Base-by-base conservation (phyloP, 768 basidiomycete genomes). In the Phallus indusiatus region DNA sequence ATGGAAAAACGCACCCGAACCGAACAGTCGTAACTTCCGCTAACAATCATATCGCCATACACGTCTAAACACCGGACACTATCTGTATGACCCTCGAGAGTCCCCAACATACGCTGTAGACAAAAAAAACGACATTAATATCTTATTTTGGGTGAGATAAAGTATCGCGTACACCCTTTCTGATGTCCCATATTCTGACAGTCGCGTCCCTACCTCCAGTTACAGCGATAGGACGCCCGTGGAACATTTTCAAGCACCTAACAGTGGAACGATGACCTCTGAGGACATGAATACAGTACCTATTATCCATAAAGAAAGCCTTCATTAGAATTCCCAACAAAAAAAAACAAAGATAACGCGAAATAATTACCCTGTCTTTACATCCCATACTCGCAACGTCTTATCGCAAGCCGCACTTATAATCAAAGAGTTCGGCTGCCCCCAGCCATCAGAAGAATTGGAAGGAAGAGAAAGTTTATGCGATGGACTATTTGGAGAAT, bases 401-500 rank as follows among this genome's bases (percentile, higher is more conserved):
- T 94, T 87, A 67, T 99, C 95, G 66, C 95, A 96, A 5, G 94
- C 94, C 1, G 90, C 94, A 61, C 88, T 93, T 21, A 98, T 87
- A 18, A 95, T 83, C 5, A 96, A 74, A 7, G 90, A 76, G 53
- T 83, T 82, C 1, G 84, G 82, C 67, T 94, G 90, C 0, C 94
- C 94, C 90, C 92, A 97, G 0, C 95, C 95, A 55, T 82, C 78
- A 0, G 88, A 85, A 1, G 88, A 80, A 55, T 82, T 81, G 61
- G 84, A 83, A 16, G 76, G 72, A 59, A 79, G 76, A 55, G 57
- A 51, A 14, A 16, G 50, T 60, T 37, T 52, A 57, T 49, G 52
- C 37, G 36, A 56, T 35, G n/a, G 55, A 56, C n/a, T 28, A 20
- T 17, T 56, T 35, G 24, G 51, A 34, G 48, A 16, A 62, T 56